Conservation (phyloP, 495 filamentous ascomycete genomes). For the Neurospora cerealis region DNA sequence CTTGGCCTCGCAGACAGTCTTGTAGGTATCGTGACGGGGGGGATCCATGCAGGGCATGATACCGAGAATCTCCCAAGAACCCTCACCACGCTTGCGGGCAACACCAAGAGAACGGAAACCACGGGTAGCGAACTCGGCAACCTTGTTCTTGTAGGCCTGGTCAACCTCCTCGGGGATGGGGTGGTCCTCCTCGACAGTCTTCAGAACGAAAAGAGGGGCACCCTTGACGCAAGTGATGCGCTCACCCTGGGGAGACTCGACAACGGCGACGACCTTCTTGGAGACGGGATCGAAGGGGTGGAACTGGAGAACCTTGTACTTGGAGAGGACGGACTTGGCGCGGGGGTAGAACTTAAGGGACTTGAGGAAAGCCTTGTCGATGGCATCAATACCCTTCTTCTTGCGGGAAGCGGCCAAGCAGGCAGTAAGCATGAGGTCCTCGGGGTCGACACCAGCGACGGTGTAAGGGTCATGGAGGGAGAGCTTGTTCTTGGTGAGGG, state of each 20-base stretch:
- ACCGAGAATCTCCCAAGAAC: slow-evolving; percentile 80
- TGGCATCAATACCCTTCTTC: slow-evolving; percentile 91
- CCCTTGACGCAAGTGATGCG: slow-evolving; percentile 84
- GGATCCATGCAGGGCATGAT: slow-evolving; percentile 92
- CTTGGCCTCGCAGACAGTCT: slow-evolving; percentile 84
- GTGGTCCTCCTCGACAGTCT: slow-evolving; percentile 74
- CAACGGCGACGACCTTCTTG: slow-evolving; percentile 81
- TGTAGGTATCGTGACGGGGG: slow-evolving; percentile 81
- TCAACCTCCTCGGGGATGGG: slow-evolving; percentile 62
- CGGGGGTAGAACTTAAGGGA: slow-evolving; percentile 66
- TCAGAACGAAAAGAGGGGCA: slow-evolving; percentile 74
- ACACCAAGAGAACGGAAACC: slow-evolving; percentile 90
- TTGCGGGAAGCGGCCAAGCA: slow-evolving; percentile 86
- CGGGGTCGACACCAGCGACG: slow-evolving; percentile 63
- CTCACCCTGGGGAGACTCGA: slow-evolving; percentile 72
- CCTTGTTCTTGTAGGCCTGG: slow-evolving; percentile 77
- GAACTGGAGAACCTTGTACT: slow-evolving; percentile 74
- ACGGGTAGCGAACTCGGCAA: slow-evolving; percentile 81
- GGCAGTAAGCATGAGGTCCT: slow-evolving; percentile 84
- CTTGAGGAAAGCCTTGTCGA: slow-evolving; percentile 91
- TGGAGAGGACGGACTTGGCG: slow-evolving; percentile 62
- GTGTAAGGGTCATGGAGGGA: slow-evolving; percentile 78
- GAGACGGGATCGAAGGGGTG: slow-evolving; percentile 87
- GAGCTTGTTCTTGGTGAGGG: slow-evolving; percentile 85
- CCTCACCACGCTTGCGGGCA: slow-evolving; percentile 70